Percentiles rank a stretch among this genome's conserved stretches.
Evolutionary conservation across 2,329 filamentous ascomycete species (phyloP).

Genomic region (Cladosporium austrohemisphaericum): DNA sequence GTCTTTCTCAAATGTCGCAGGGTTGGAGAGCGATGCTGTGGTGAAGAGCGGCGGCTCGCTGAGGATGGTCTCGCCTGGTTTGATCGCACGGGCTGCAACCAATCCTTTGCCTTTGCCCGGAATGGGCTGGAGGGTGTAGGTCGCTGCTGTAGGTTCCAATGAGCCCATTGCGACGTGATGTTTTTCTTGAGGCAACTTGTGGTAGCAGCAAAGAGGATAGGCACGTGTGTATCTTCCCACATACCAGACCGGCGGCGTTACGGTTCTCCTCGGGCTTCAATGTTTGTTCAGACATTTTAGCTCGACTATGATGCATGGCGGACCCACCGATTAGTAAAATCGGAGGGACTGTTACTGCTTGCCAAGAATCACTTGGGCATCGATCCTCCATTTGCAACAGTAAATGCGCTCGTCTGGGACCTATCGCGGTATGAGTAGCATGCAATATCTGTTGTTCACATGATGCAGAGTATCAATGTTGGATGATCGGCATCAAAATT

Average conservation of each 20-base stretch:
- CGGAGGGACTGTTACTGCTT: too few relatives aligned
- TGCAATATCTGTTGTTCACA: too few relatives aligned
- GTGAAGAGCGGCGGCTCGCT: conserved; percentile 40
- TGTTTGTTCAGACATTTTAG: background rate
- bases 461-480: too few relatives aligned
- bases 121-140: conserved; percentile 19
- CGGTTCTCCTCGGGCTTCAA: background rate
- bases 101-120: conserved; percentile 41
- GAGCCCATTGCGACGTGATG: conserved; percentile 2
- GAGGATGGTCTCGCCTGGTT: conserved; percentile 39
- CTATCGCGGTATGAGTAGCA: too few relatives aligned
- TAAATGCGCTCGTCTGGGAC: too few relatives aligned
- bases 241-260: too few relatives aligned
- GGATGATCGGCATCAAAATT: too few relatives aligned
- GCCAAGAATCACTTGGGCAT: too few relatives aligned
- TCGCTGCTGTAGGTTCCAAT: background rate
- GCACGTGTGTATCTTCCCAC: too few relatives aligned
- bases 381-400: too few relatives aligned
- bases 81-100: conserved; percentile 36
- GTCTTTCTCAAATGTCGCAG: conserved; percentile 19
- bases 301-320: background rate
- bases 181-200: background rate
- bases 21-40: conserved; percentile 22
- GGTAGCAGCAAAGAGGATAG: too few relatives aligned
- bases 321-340: conserved; percentile 1